Evolutionary conservation across 768 basidiomycete genomes (phyloP).

Genomic region (Grammothele lineata): DNA sequence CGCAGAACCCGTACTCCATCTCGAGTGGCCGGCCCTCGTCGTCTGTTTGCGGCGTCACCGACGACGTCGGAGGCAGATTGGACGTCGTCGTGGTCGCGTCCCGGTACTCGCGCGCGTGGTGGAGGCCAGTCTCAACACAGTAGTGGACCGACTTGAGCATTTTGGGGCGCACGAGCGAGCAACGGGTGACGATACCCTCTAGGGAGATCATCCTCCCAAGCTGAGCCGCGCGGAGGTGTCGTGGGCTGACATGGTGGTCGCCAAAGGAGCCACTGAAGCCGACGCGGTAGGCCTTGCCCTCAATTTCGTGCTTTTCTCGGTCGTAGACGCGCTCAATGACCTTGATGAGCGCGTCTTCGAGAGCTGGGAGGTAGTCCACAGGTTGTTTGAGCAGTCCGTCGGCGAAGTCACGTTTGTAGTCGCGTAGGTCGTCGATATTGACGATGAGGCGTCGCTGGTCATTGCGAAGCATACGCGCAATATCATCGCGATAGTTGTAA

Average conservation of each 20-base stretch:
- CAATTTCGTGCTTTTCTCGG: constrained; percentile 74
- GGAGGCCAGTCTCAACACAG: constrained; percentile 80
- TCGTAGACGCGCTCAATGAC: constrained; percentile 75
- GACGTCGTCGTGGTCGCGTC: constrained; percentile 88
- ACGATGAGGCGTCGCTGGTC: constrained; percentile 88
- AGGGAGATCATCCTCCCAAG: constrained; percentile 95
- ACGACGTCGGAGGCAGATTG: constrained; percentile 79
- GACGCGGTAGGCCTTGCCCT: constrained; percentile 77
- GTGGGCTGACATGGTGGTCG: constrained; percentile 95
- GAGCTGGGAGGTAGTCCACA: constrained; percentile 79
- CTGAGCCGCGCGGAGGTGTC: constrained; percentile 83
- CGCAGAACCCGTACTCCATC: constrained; percentile 89
- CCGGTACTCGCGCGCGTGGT: constrained; percentile 87
- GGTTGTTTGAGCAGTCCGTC: constrained; percentile 90
- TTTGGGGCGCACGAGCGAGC: constrained; percentile 96
- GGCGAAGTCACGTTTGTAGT: constrained; percentile 83
- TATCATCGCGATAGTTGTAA: constrained; percentile 83
- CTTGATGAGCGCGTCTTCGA: constrained; percentile 77
- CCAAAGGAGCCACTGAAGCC: constrained; percentile 97
- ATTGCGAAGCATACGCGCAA: constrained; percentile 74
- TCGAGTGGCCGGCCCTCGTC: constrained; percentile 84
- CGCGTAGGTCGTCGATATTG: constrained; percentile 94
- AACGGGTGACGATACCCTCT: constrained; percentile 97
- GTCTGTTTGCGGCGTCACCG: constrained; percentile 87
- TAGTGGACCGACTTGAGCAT: constrained; percentile 97